Conservation (phyloP, 2,329 filamentous ascomycete species). For the Westerdykella sp. region DNA sequence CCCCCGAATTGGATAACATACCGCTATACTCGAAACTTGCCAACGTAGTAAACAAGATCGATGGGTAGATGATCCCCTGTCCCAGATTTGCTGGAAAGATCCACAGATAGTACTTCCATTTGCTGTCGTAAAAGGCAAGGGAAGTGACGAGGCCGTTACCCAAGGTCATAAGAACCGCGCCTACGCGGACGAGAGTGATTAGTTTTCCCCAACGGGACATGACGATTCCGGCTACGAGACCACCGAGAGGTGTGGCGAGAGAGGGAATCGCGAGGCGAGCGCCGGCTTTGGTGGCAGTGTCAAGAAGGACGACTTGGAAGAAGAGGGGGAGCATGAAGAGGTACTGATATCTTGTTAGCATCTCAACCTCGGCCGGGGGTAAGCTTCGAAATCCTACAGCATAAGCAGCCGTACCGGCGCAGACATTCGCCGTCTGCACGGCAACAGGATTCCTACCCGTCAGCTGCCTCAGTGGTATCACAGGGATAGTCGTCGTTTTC, state of each 20-base stretch:
- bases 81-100: slow-evolving; percentile 44
- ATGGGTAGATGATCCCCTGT: slow-evolving; percentile 44
- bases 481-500: slow-evolving; percentile 38
- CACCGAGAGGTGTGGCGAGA: slow-evolving; percentile 41
- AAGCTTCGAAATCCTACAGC: slow-evolving; percentile 43
- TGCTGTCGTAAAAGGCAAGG: slow-evolving; percentile 38
- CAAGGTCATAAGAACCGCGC: slow-evolving; percentile 40
- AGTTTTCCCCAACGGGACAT: slow-evolving; percentile 46
- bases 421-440: slow-evolving; percentile 55
- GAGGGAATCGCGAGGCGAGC: slow-evolving; percentile 42
- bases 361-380: neutral
- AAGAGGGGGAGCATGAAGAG: slow-evolving; percentile 45
- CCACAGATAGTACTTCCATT: slow-evolving; percentile 43
- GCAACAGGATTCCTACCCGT: slow-evolving; percentile 50
- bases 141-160: slow-evolving; percentile 40
- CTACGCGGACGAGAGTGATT: slow-evolving; percentile 37
- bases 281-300: slow-evolving; percentile 42
- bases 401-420: slow-evolving; percentile 56
- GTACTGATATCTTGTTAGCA: slow-evolving; percentile 19
- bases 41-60: slow-evolving; percentile 54
- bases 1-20: slow-evolving; percentile 26
- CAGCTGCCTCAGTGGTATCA: slow-evolving; percentile 48
- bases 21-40: slow-evolving; percentile 57
- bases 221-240: slow-evolving; percentile 40
- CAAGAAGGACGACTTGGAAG: slow-evolving; percentile 64